phyloP scores from a whole-genome alignment of 1,284 basidiomycete genomes.

The Hemileia vastatrix region DNA sequence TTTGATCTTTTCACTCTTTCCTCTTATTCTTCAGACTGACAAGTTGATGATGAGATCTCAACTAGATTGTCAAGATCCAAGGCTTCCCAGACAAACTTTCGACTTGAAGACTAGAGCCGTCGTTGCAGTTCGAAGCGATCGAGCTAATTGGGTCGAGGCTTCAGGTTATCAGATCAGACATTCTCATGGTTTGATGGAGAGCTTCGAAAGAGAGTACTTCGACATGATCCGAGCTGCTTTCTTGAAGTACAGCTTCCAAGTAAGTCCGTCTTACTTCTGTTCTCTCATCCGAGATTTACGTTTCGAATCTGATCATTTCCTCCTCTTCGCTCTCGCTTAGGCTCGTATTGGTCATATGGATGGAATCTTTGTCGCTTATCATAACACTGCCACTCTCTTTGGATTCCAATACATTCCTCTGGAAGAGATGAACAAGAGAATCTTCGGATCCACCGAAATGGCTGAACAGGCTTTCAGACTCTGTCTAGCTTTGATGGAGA shows the following conservation, averaged over 20 bases:
- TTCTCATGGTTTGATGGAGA: slow-evolving; percentile 32
- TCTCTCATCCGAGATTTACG: too few relatives aligned
- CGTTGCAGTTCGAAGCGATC: slow-evolving; percentile 39
- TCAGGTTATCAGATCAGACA: slow-evolving; percentile 40
- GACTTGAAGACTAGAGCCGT: slow-evolving; percentile 43
- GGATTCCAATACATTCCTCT: slow-evolving; percentile 43
- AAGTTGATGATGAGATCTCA: slow-evolving; percentile 44
- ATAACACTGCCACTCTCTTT: slow-evolving; percentile 40
- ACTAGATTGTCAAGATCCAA: slow-evolving; percentile 39
- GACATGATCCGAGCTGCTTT: slow-evolving; percentile 43
- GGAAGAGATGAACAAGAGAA: slow-evolving; percentile 39
- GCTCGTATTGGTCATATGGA: slow-evolving; percentile 44
- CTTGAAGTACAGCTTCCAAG: slow-evolving; percentile 44
- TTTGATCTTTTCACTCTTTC: background rate
- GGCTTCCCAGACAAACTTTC: slow-evolving; percentile 39
- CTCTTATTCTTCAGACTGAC: slow-evolving; percentile 18
- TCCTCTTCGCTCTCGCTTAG: too few relatives aligned
- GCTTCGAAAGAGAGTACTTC: slow-evolving; percentile 42
- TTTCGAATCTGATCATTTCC: background rate
- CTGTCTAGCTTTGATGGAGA: slow-evolving; percentile 36
- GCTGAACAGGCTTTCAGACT: slow-evolving; percentile 40
- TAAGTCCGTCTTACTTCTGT: background rate
- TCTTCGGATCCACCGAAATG: slow-evolving; percentile 41
- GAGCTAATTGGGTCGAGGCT: slow-evolving; percentile 42
- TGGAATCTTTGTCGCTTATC: slow-evolving; percentile 44